Evolutionary conservation across 257 asterid species (phyloP).

Genomic region (Perilla frutescens): DNA sequence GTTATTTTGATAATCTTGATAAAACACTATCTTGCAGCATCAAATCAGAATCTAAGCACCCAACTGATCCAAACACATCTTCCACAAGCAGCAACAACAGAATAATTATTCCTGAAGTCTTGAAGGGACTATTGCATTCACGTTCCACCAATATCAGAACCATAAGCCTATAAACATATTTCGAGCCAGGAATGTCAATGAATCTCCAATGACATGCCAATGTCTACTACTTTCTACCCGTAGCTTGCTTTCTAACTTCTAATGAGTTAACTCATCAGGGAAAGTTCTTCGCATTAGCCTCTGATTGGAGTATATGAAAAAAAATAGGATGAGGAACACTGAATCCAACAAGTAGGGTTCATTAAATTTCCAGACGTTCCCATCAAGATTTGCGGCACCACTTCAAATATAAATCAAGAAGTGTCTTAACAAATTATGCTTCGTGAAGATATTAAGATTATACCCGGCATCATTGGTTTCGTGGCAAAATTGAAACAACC

Average conservation of each 20-base stretch:
- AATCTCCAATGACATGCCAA: background rate
- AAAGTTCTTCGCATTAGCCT: background rate
- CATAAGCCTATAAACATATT: slow-evolving; percentile 1
- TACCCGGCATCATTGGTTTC: background rate
- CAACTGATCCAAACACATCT: slow-evolving; percentile 16
- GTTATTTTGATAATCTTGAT: background rate
- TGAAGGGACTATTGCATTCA: background rate
- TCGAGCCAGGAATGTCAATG: background rate
- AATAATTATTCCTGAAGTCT: background rate
- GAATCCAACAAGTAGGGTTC: slow-evolving; percentile 6
- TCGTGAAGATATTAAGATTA: slow-evolving; percentile 12
- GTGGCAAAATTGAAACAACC: background rate
- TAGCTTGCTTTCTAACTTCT: background rate
- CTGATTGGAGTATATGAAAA: background rate
- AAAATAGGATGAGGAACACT: background rate
- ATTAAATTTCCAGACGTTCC: background rate
- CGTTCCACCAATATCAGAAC: slow-evolving; percentile 8
- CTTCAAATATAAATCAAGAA: background rate
- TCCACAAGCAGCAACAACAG: slow-evolving; percentile 19
- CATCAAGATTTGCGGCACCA: background rate
- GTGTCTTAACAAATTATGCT: background rate
- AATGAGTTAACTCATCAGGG: background rate
- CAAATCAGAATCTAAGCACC: slow-evolving; percentile 8
- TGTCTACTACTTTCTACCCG: background rate
- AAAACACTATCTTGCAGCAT: background rate